Base-by-base conservation (phyloP, 495 filamentous ascomycete species). In the Penicillium mononematosum region DNA sequence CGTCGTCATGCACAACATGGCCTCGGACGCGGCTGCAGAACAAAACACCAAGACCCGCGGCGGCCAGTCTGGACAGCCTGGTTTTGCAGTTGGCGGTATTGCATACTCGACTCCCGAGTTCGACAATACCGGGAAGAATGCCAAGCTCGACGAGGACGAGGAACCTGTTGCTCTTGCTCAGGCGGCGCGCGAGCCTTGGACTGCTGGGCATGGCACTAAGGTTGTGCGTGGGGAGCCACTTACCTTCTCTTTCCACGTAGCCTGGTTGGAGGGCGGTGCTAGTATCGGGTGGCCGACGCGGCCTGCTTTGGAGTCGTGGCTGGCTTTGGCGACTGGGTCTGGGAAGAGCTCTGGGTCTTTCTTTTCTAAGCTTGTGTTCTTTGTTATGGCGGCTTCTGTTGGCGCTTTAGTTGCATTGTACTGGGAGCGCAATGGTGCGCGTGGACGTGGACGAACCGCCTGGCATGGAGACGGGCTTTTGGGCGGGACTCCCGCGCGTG, bases 141-240 rank as follows among this genome's bases (percentile, higher is more conserved):
- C 45, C 22, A 43, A 70, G 68, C 36, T 83, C 70, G 47, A 75
- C 66, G 60, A 60, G 7, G 70, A 74, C 44, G 66, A 72, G 51
- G 61, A 69, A 27, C 62, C 63, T n/a, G 65, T 69, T 16, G 71
- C 69, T 16, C 64, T 78, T 50, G 62, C 68, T 12, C 71, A 72
- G 55, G 73, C 65, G 10, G 76, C 76, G 31, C 65, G 69, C 14
- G 70, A 77, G 11, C 76, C 76, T n/a, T 78, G 76, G 76, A 77
- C 75, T 3, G 59, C 70, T 0, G 76, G 76, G 0, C 76, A 78
- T 31, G 75, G 78, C 16, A 79, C 76, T 25, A 84, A 86, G 55
- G 79, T 98, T 27, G 80, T 97, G 22, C 96, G 96, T 62, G 92
- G 92, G 7, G 91, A 96, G 65, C 84, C 86, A 24, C 74, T 98